A percentile compares a stretch with the other conserved stretches of the same genome.
Evolutionary conservation across 495 filamentous ascomycete species (phyloP).

Genomic region (Penicillium steckii): DNA sequence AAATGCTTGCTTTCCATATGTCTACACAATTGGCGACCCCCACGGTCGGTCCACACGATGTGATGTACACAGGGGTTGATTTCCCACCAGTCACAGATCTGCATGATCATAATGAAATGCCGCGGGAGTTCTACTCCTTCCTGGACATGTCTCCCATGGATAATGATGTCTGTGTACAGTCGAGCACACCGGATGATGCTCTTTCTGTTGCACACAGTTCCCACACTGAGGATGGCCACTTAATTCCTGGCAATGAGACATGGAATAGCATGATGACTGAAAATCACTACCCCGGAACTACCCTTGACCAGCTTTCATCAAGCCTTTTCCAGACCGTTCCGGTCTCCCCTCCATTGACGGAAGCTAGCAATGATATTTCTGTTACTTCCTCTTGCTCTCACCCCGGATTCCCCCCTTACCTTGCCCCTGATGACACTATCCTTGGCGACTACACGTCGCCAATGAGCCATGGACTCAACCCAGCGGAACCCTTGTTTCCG

Average conservation of each 20-base stretch:
- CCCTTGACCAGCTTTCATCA: conserved; percentile 38
- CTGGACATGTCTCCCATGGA: conserved; percentile 46
- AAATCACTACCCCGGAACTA: conserved; percentile 38
- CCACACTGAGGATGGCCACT: conserved; percentile 42
- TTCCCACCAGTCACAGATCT: conserved; percentile 41
- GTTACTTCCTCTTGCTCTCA: conserved; percentile 46
- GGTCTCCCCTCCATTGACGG: conserved; percentile 46
- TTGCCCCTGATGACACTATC: conserved; percentile 40
- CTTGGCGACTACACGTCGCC: conserved; percentile 39
- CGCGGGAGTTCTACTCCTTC: conserved; percentile 42
- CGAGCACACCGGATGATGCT: conserved; percentile 43
- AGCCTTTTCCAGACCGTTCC: conserved; percentile 40
- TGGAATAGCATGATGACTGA: conserved; percentile 45
- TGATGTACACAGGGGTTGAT: conserved; percentile 46
- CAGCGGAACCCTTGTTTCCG: conserved; percentile 44
- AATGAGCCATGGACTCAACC: conserved; percentile 39
- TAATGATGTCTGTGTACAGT: conserved; percentile 41
- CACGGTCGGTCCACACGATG: conserved; percentile 43
- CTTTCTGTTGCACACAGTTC: conserved; percentile 43
- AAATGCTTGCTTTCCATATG: conserved; percentile 48
- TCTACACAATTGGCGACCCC: conserved; percentile 46
- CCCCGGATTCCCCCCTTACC: conserved; percentile 40
- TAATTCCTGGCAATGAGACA: conserved; percentile 32
- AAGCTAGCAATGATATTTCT: conserved; percentile 47
- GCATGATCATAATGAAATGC: conserved; percentile 38